These are phyloP conservation scores for Pseudogymnoascus sp. DNA, from an alignment of 2,329 filamentous ascomycete species.

Conservation along the genomic window DNA sequence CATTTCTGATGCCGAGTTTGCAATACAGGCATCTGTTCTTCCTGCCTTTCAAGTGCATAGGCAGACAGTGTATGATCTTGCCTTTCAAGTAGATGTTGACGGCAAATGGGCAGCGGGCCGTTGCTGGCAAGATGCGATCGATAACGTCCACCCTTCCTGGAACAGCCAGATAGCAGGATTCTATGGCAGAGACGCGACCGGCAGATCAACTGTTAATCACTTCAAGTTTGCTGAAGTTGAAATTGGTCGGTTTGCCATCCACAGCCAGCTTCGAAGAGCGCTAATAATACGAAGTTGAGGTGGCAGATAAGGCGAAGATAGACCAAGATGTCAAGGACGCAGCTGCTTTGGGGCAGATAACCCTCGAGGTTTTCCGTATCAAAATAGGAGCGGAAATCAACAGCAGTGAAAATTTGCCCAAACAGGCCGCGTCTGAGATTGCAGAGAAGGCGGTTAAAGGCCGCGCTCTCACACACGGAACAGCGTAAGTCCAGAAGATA, in stretches of 20 bases:
- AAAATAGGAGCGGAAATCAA: neutral
- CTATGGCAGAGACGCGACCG: neutral
- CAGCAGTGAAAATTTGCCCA: neutral
- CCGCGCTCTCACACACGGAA: neutral
- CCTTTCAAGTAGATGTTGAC: neutral
- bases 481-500: neutral
- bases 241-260: neutral
- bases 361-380: neutral
- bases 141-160: neutral
- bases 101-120: neutral
- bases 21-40: neutral
- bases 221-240: neutral
- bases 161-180: neutral
- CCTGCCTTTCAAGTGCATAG: neutral
- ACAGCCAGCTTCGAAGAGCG: neutral
- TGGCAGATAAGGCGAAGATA: neutral
- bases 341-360: slow-evolving; percentile 11
- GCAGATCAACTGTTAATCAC: neutral
- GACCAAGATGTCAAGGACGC: neutral
- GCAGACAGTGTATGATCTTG: neutral
- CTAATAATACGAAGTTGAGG: neutral
- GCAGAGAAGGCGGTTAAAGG: neutral
- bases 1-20: neutral
- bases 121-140: neutral
- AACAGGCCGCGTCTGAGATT: neutral